A percentile compares a stretch with the other conserved stretches of the same genome.
phyloP scores from a whole-genome alignment of 805 yeast species.

The Kazachstania psychrophila region DNA sequence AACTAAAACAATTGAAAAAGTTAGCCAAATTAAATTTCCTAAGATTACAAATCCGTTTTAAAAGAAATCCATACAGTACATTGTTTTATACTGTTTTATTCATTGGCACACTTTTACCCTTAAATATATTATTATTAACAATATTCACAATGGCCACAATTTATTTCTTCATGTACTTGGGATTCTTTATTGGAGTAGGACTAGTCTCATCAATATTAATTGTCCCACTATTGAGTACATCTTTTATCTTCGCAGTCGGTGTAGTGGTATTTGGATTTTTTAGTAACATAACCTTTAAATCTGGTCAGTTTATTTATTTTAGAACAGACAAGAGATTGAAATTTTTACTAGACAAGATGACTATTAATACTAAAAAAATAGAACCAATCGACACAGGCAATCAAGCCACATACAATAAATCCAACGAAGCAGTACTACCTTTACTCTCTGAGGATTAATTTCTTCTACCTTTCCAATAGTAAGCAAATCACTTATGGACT shows the following conservation, averaged over 20 bases:
- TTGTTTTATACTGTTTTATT: conserved; percentile 8
- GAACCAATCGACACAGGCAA: neutral
- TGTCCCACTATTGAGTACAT: conserved; percentile 21
- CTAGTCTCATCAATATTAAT: conserved; percentile 20
- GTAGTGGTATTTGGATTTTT: conserved; percentile 24
- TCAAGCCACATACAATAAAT: neutral
- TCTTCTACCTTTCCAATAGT: too few species aligned
- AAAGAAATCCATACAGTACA: conserved; percentile 17
- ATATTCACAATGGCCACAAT: conserved; percentile 18
- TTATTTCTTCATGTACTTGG: conserved; percentile 18
- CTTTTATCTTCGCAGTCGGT: conserved; percentile 23
- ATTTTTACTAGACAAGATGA: conserved; percentile 13
- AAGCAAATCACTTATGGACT: too few species aligned
- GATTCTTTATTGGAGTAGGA: conserved; percentile 16
- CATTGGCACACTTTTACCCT: conserved; percentile 5
- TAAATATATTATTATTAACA: conserved; percentile 9
- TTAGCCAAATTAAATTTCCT: conserved; percentile 2
- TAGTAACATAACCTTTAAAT: conserved; percentile 22
- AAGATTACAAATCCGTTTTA: conserved; percentile 9
- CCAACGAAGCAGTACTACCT: neutral
- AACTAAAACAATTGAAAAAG: conserved; percentile 2
- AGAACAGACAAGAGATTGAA: conserved; percentile 14
- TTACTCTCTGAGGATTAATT: too few species aligned
- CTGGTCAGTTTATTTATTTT: conserved; percentile 20
- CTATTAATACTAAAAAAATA: conserved; percentile 1